Percentiles rank a stretch among this genome's conserved stretches.
Evolutionary conservation across 2,329 filamentous ascomycete species (phyloP).

Genomic region (Lachnellula suecica): DNA sequence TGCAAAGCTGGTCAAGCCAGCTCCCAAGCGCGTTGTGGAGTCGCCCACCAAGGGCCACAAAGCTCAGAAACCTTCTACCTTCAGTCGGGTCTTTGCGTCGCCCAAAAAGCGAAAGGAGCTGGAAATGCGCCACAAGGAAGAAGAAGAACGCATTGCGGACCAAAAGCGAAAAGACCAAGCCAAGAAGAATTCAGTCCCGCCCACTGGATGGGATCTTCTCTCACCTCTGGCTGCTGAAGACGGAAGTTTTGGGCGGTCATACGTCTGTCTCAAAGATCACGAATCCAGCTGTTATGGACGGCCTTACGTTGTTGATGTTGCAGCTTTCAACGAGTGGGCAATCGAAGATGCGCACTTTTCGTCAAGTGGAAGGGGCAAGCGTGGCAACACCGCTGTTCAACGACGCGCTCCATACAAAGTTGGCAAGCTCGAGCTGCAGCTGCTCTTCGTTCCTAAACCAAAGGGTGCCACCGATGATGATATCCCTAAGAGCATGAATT

Average conservation of each 20-base stretch:
- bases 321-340: slow-evolving; percentile 99
- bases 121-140: slow-evolving; percentile 79
- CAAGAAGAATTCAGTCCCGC: slow-evolving; percentile 60
- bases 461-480: slow-evolving; percentile 86
- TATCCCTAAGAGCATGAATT: slow-evolving; percentile 99
- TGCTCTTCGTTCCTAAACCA: slow-evolving; percentile 91
- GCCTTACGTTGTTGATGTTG: slow-evolving; percentile 82
- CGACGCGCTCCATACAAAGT: slow-evolving; percentile 94
- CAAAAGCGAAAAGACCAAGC: slow-evolving; percentile 64
- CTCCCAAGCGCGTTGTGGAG: slow-evolving; percentile 51
- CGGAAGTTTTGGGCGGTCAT: slow-evolving; percentile 91
- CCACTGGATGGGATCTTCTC: slow-evolving; percentile 81
- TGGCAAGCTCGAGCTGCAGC: slow-evolving; percentile 89
- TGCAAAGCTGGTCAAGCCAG: slow-evolving; percentile 85
- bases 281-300: slow-evolving; percentile 86
- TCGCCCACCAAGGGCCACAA: slow-evolving; percentile 64
- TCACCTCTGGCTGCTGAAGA: slow-evolving; percentile 86
- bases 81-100: slow-evolving; percentile 89
- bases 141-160: slow-evolving; percentile 69
- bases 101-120: slow-evolving; percentile 97
- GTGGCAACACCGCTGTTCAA: slow-evolving; percentile 66
- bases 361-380: slow-evolving; percentile 94
- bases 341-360: slow-evolving; percentile 76
- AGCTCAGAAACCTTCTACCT: slow-evolving; percentile 77
- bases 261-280: slow-evolving; percentile 91